These are phyloP conservation scores for Verticillium albo-atrum DNA, from an alignment of 2,329 filamentous ascomycete genomes.

Conservation along the genomic window DNA sequence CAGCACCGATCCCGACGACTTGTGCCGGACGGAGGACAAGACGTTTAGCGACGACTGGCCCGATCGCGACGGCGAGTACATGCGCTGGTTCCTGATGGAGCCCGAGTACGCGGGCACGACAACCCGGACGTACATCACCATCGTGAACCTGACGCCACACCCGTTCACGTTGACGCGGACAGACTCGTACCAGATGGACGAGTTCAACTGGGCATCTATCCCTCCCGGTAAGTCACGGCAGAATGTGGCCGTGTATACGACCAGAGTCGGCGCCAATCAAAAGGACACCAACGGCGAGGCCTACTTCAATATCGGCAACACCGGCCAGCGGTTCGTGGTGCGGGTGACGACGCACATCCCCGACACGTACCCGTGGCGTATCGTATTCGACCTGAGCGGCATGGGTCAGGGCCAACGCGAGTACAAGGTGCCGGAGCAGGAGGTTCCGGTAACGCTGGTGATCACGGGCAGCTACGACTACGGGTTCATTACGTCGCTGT, in stretches of 20 bases:
- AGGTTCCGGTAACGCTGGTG: slow-evolving; percentile 25
- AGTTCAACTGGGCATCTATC: slow-evolving; percentile 25
- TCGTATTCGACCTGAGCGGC: slow-evolving; percentile 22
- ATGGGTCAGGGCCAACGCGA: slow-evolving; percentile 28
- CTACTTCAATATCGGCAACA: slow-evolving; percentile 23
- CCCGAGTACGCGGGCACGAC: background rate
- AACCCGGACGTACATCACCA: slow-evolving; percentile 22
- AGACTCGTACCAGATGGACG: slow-evolving; percentile 25
- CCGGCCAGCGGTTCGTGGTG: slow-evolving; percentile 23
- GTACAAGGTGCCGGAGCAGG: slow-evolving; percentile 23
- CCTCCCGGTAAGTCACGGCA: slow-evolving; percentile 25
- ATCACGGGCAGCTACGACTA: slow-evolving; percentile 28
- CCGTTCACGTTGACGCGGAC: slow-evolving; percentile 19
- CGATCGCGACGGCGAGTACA: slow-evolving; percentile 1
- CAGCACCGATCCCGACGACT: background rate
- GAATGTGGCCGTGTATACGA: slow-evolving; percentile 21
- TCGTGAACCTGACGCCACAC: slow-evolving; percentile 29
- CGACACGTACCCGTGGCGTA: slow-evolving; percentile 16
- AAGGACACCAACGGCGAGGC: slow-evolving; percentile 25
- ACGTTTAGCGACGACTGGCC: background rate
- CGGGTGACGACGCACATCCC: slow-evolving; percentile 24
- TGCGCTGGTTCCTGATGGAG: slow-evolving; percentile 3
- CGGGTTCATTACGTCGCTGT: slow-evolving; percentile 24
- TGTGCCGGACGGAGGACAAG: background rate
- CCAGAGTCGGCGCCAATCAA: slow-evolving; percentile 7